Evolutionary conservation across 2,329 filamentous ascomycete genomes (phyloP).

Genomic region (Beauveria caledonica): DNA sequence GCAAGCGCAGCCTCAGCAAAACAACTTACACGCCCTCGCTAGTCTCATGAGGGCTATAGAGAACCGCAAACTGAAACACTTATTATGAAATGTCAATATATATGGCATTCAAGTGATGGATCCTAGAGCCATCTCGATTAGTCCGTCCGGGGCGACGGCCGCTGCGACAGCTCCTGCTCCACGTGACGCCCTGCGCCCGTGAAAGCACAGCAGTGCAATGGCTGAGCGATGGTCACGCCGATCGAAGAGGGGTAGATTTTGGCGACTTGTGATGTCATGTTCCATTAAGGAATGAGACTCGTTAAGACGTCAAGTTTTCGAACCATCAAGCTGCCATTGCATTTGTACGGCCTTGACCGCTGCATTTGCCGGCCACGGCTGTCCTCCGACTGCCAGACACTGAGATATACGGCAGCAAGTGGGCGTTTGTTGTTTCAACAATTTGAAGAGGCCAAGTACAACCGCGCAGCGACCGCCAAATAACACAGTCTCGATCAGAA

Average conservation of each 20-base stretch:
- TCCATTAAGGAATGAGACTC: background rate
- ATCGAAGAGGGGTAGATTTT: background rate
- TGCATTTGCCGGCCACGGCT: background rate
- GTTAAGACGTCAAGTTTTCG: background rate
- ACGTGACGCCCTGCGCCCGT: conserved; percentile 1
- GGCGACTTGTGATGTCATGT: too few relatives aligned
- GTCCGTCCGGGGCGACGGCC: too few relatives aligned
- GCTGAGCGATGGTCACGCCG: background rate
- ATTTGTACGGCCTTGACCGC: background rate
- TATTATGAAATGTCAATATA: too few relatives aligned
- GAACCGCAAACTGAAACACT: too few relatives aligned
- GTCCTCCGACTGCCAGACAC: background rate
- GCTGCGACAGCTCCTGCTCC: background rate
- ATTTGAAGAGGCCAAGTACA: background rate
- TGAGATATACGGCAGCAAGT: background rate
- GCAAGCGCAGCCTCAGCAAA: too few relatives aligned
- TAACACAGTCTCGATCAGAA: background rate
- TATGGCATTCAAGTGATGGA: too few relatives aligned
- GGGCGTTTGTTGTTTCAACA: too few relatives aligned
- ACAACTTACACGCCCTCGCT: too few relatives aligned
- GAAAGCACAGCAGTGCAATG: background rate
- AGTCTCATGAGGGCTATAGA: too few relatives aligned
- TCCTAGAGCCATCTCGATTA: too few relatives aligned
- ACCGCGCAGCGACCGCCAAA: background rate
- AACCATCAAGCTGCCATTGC: background rate